phyloP scores from a whole-genome alignment of 225 moss, liverwort and hornwort species.

The Ulota crispa region DNA sequence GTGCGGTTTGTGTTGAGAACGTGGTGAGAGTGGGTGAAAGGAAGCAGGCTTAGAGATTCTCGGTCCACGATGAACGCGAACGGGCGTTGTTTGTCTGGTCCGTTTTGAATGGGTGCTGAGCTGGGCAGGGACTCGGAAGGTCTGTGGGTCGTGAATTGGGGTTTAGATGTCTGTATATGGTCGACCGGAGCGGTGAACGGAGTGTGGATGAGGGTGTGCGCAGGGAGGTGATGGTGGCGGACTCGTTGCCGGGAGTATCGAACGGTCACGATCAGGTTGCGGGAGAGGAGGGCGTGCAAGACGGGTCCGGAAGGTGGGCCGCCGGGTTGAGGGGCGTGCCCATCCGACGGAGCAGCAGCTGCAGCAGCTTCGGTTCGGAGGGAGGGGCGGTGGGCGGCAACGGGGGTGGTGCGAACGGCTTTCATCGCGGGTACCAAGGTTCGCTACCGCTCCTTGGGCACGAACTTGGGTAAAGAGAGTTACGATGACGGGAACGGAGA shows the following conservation, averaged over 20 bases:
- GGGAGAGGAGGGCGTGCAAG: constrained; percentile 70
- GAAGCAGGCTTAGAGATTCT: neutral
- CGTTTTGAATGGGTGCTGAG: neutral
- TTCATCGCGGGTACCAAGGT: constrained; percentile 92
- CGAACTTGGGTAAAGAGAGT: neutral
- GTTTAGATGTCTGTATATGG: too few species aligned
- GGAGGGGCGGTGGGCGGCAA: constrained; percentile 51
- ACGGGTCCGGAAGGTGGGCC: constrained; percentile 48
- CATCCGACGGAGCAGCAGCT: constrained; percentile 78
- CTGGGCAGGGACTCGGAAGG: too few species aligned
- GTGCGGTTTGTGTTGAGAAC: accelerated
- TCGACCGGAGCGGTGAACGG: neutral
- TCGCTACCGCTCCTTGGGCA: constrained; percentile 14
- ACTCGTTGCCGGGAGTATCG: constrained; percentile 59
- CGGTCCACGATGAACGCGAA: neutral
- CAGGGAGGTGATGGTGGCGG: constrained; percentile 70
- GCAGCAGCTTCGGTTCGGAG: constrained; percentile 89
- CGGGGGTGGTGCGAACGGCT: constrained; percentile 65
- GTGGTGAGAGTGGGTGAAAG: accelerated
- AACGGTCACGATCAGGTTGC: constrained; percentile 58
- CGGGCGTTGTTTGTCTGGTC: neutral
- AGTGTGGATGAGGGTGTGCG: constrained; percentile 2
- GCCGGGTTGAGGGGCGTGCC: constrained; percentile 46
- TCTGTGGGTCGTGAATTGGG: neutral
- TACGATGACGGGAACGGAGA: neutral